phyloP scores from a whole-genome alignment of 345 rosid species.

The Rubroshorea leprosula region DNA sequence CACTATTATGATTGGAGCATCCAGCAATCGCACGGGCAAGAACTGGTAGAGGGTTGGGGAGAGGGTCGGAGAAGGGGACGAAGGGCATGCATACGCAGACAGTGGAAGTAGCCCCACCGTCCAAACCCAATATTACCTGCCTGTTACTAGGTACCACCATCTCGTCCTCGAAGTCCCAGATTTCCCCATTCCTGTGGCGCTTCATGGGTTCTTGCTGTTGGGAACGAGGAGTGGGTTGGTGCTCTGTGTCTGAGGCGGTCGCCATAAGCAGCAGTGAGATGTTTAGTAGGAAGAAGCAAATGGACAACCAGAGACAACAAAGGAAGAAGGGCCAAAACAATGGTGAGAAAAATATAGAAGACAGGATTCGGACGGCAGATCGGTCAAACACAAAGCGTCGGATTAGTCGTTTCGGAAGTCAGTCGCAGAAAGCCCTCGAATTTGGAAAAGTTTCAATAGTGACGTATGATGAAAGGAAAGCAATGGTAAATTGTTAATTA shows the following conservation, averaged over 20 bases:
- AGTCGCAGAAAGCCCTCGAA: too few relatives aligned
- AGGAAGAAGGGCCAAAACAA: not conserved
- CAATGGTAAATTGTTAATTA: too few relatives aligned
- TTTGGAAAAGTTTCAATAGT: not conserved
- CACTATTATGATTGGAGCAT: conserved; percentile 70
- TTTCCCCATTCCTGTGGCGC: conserved; percentile 55
- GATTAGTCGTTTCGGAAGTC: not conserved
- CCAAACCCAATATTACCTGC: conserved; percentile 56
- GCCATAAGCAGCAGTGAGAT: not conserved
- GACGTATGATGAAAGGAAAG: too few relatives aligned
- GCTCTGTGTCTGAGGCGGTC: not conserved
- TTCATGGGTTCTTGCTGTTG: conserved; percentile 28
- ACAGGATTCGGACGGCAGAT: not conserved
- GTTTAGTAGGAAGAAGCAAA: not conserved
- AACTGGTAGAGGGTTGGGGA: conserved; percentile 49
- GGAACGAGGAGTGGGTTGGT: too few relatives aligned
- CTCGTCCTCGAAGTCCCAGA: conserved; percentile 61
- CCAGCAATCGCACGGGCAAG: conserved; percentile 65
- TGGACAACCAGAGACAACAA: not conserved
- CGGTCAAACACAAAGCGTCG: not conserved
- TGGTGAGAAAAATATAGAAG: too few relatives aligned
- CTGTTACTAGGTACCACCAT: conserved; percentile 12
- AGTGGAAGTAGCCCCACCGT: conserved; percentile 74
- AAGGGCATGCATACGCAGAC: conserved; percentile 65
- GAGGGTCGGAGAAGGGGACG: conserved; percentile 26